Conservation (phyloP, 2,329 filamentous ascomycete genomes). For the Penicillium verrucosum region DNA sequence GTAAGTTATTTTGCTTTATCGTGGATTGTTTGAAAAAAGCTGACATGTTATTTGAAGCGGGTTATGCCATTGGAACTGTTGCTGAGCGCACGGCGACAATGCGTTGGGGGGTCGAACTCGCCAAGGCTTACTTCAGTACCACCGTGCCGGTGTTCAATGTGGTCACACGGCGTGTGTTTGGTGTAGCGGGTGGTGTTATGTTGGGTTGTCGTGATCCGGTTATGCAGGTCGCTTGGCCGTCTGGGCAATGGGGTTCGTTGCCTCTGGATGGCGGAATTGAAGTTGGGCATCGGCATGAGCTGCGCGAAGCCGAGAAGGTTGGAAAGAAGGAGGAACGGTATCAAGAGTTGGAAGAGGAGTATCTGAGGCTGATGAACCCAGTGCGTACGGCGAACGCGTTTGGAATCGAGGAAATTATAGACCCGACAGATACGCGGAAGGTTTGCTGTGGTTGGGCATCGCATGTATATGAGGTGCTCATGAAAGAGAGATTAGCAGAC, state of each 20-base stretch:
- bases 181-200: constrained; percentile 64
- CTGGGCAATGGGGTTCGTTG: constrained; percentile 60
- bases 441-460: constrained; percentile 55
- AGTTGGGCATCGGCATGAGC: constrained; percentile 59
- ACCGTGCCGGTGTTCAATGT: constrained; percentile 63
- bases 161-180: constrained; percentile 60
- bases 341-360: constrained; percentile 58
- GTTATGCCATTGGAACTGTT: constrained; percentile 62
- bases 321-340: constrained; percentile 53
- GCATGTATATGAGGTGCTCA: constrained; percentile 55
- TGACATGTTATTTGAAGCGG: constrained; percentile 34
- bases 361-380: constrained; percentile 61
- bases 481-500: constrained; percentile 49
- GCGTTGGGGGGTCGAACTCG: constrained; percentile 61
- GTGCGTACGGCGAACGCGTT: constrained; percentile 63
- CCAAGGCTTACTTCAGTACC: constrained; percentile 60
- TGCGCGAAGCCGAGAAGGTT: constrained; percentile 53
- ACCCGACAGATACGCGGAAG: constrained; percentile 58
- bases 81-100: constrained; percentile 63
- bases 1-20: constrained; percentile 29
- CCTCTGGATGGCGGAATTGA: constrained; percentile 64
- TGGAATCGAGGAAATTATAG: constrained; percentile 63
- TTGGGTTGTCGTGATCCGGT: constrained; percentile 59
- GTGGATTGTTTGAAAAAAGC: not conserved
- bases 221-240: constrained; percentile 62